Conservation (phyloP, 331 rosid genomes). For the Acacia concinna region DNA sequence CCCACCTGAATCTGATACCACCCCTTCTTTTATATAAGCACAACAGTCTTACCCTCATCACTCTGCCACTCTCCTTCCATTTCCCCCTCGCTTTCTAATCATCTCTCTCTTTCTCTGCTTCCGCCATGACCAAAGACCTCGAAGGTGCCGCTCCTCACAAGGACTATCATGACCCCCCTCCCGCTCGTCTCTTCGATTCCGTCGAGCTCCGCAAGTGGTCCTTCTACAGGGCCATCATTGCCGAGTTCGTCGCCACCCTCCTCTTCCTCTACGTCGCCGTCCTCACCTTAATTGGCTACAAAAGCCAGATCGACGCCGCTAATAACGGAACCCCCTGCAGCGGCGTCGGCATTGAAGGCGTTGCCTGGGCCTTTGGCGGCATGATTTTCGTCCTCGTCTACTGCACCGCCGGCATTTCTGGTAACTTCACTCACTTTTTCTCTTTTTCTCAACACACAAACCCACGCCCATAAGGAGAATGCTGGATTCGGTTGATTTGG, state of each 20-base stretch:
- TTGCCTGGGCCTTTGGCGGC: conserved; percentile 97
- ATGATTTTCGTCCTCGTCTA: conserved; percentile 90
- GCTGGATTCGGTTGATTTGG: neutral
- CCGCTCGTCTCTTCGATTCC: conserved; percentile 57
- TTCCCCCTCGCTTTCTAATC: too few species aligned
- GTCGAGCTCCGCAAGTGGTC: conserved; percentile 68
- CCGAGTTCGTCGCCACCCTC: conserved; percentile 90
- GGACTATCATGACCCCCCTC: conserved; percentile 91
- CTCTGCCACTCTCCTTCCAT: neutral
- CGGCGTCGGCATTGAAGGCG: conserved; percentile 78
- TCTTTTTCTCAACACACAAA: neutral
- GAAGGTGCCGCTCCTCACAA: conserved; percentile 44
- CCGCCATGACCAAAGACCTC: conserved; percentile 51
- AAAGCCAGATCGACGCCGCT: conserved; percentile 31
- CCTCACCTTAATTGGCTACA: conserved; percentile 82
- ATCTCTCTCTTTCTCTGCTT: neutral
- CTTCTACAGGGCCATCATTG: conserved; percentile 80
- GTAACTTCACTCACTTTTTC: conserved; percentile 14
- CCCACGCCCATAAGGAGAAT: neutral
- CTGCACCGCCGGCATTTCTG: conserved; percentile 92
- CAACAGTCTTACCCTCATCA: neutral
- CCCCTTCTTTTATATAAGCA: neutral
- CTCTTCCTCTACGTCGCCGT: conserved; percentile 74
- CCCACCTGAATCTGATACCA: neutral
- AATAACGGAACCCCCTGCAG: conserved; percentile 37